A percentile compares a stretch with the other conserved stretches of the same genome.
Evolutionary conservation across 108 stramenopile species (phyloP).

Genomic region (Mayamaea pseudoterrestris): DNA sequence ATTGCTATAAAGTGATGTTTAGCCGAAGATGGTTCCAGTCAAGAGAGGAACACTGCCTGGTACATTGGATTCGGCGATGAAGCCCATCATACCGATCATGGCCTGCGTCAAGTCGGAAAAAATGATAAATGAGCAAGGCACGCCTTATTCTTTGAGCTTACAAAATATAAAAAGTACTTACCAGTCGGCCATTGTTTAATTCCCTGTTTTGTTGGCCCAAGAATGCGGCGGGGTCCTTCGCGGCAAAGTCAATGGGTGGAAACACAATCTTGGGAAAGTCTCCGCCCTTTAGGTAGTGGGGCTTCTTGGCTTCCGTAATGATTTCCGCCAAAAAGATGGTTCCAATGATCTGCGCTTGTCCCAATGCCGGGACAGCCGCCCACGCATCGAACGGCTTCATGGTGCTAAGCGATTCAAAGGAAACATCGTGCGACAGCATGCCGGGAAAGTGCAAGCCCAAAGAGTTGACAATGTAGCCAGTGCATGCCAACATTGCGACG

Average conservation of each 20-base stretch:
- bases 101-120: constrained; percentile 12
- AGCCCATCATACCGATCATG: constrained; percentile 68
- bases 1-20: no score
- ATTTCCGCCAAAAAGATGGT: constrained; percentile 44
- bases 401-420: constrained; percentile 49
- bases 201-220: constrained; percentile 15
- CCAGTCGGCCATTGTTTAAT: constrained; percentile 48
- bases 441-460: constrained; percentile 8
- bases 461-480: constrained; percentile 28
- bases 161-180: not conserved
- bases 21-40: no score
- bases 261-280: constrained; percentile 31
- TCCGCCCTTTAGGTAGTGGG: constrained; percentile 47
- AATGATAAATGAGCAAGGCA: not conserved
- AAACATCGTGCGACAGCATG: constrained; percentile 30
- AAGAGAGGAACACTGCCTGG: constrained; percentile 65
- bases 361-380: constrained; percentile 69
- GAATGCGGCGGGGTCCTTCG: constrained; percentile 35
- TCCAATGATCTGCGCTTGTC: constrained; percentile 71
- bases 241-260: constrained; percentile 27
- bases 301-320: not conserved
- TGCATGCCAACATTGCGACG: constrained; percentile 46
- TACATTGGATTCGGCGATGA: constrained; percentile 50
- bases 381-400: constrained; percentile 77
- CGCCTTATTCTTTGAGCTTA: not conserved